Evolutionary conservation across 2,329 filamentous ascomycete species (phyloP).

Genomic region (Paraconiothyrium sp.): DNA sequence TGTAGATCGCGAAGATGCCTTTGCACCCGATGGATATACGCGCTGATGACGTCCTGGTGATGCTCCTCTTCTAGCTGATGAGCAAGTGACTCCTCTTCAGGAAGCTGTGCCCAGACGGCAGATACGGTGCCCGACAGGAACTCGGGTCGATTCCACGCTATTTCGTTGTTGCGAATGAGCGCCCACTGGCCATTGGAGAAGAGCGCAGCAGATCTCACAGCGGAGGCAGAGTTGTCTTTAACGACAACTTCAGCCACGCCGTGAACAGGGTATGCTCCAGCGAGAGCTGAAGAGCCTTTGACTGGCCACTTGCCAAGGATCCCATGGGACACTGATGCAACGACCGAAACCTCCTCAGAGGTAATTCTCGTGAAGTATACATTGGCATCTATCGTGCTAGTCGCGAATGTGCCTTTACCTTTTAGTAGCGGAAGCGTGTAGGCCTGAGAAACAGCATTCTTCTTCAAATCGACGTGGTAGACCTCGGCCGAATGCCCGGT

Average conservation of each 20-base stretch:
- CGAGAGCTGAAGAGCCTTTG: constrained; percentile 51
- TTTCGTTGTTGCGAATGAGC: constrained; percentile 81
- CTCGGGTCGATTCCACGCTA: constrained; percentile 83
- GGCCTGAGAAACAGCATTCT: constrained; percentile 73
- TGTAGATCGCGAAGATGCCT: constrained; percentile 83
- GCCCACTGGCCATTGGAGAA: constrained; percentile 77
- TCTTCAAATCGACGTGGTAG: constrained; percentile 81
- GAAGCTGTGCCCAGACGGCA: constrained; percentile 81
- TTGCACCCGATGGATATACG: constrained; percentile 87
- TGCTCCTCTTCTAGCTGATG: constrained; percentile 87
- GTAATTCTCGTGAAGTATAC: constrained; percentile 90
- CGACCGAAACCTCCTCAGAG: constrained; percentile 74
- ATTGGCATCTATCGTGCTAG: constrained; percentile 79
- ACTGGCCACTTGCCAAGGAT: constrained; percentile 78
- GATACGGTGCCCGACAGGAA: constrained; percentile 81
- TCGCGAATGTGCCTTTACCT: constrained; percentile 79
- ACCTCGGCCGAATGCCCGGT: constrained; percentile 82
- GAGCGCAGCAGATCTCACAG: constrained; percentile 79
- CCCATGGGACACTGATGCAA: constrained; percentile 80
- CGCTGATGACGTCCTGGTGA: constrained; percentile 78
- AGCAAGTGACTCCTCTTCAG: constrained; percentile 76
- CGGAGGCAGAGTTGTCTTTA: constrained; percentile 73
- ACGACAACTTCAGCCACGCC: constrained; percentile 84
- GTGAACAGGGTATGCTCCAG: constrained; percentile 62
- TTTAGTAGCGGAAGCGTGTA: constrained; percentile 79